These are phyloP conservation scores for Neocatenulostroma microsporum DNA, from an alignment of 2,329 filamentous ascomycete species.

Conservation along the genomic window DNA sequence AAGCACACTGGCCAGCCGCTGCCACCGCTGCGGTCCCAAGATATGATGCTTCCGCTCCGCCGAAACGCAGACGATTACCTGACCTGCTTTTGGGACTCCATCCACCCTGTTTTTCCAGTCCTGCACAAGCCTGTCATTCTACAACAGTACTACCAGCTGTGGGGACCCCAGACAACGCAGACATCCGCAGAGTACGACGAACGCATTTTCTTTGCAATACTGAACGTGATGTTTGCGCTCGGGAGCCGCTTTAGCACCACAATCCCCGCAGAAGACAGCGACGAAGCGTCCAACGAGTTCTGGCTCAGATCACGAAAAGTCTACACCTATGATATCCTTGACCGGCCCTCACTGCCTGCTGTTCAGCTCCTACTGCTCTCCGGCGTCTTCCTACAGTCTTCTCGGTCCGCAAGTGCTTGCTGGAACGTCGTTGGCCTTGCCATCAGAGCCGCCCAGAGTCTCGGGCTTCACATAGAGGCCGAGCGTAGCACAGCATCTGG, in stretches of 20 bases:
- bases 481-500: conserved; percentile 47
- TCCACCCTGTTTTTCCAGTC: conserved; percentile 22
- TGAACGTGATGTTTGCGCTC: conserved; percentile 21
- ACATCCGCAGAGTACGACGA: conserved; percentile 17
- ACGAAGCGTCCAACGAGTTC: conserved; percentile 20
- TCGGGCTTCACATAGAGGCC: conserved; percentile 59
- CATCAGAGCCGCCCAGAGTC: conserved; percentile 58
- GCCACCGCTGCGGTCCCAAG: conserved; percentile 15
- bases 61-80: conserved; percentile 22
- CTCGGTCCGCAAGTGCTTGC: conserved; percentile 20
- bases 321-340: conserved; percentile 21
- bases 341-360: conserved; percentile 18
- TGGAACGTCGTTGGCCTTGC: conserved; percentile 30
- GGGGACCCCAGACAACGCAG: conserved; percentile 8
- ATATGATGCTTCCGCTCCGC: conserved; percentile 11
- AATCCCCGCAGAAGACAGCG: conserved; percentile 18
- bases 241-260: conserved; percentile 20
- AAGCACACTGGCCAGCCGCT: conserved; percentile 7
- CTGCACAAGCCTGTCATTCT: conserved; percentile 19
- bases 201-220: conserved; percentile 18
- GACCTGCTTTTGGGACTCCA: conserved; percentile 22
- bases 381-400: conserved; percentile 20
- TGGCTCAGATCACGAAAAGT: conserved; percentile 20
- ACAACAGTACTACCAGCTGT: conserved; percentile 19
- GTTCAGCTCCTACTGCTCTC: conserved; percentile 21